phyloP scores from a whole-genome alignment of 805 yeast species.

The Priceomyces haplophilus region DNA sequence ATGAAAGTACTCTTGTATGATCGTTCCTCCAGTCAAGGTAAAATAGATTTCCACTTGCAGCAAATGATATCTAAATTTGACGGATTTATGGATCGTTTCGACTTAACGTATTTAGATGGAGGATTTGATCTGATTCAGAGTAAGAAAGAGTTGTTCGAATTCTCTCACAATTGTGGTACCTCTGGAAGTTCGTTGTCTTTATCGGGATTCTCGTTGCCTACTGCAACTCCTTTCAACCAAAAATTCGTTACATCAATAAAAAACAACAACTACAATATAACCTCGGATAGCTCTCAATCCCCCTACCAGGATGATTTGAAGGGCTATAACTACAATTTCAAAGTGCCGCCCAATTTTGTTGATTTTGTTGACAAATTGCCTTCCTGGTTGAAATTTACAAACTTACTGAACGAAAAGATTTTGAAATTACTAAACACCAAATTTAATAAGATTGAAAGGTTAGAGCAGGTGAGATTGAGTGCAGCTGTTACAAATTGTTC shows the following conservation, averaged over 20 bases:
- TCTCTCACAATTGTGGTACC: neutral
- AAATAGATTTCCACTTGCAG: slow-evolving; percentile 25
- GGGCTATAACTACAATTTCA: slow-evolving; percentile 21
- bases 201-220: slow-evolving; percentile 43
- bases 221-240: slow-evolving; percentile 34
- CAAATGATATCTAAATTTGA: slow-evolving; percentile 34
- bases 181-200: slow-evolving; percentile 11
- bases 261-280: slow-evolving; percentile 15
- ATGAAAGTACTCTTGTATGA: slow-evolving; percentile 35
- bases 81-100: slow-evolving; percentile 18
- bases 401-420: slow-evolving; percentile 18
- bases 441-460: slow-evolving; percentile 37
- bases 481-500: slow-evolving; percentile 24
- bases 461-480: slow-evolving; percentile 37
- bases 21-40: slow-evolving; percentile 18
- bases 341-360: slow-evolving; percentile 17
- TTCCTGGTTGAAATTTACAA: slow-evolving; percentile 29
- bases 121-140: slow-evolving; percentile 18
- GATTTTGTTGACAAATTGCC: slow-evolving; percentile 22
- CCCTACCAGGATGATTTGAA: slow-evolving; percentile 5
- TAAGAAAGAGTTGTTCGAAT: slow-evolving; percentile 7
- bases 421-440: slow-evolving; percentile 23
- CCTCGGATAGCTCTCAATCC: slow-evolving; percentile 4
- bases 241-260: slow-evolving; percentile 36
- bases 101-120: slow-evolving; percentile 23